Base-by-base conservation (phyloP, 129 eudicot species). In the Saussurea involucrata region DNA sequence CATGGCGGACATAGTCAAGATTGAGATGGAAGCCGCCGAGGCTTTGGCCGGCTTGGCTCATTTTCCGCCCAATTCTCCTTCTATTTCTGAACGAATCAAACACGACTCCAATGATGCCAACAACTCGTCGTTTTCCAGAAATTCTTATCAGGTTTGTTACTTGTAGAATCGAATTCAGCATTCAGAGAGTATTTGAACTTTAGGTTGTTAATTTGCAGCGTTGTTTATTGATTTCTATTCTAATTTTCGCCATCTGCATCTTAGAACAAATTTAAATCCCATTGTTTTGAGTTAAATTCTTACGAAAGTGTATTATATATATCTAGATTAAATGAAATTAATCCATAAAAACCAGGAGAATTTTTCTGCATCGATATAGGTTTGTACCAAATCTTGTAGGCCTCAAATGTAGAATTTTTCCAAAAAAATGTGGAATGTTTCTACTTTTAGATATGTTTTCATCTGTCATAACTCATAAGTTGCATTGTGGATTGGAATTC, bases 21-120 rank as follows among this genome's bases (percentile, higher is more conserved):
- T 80, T 68, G 97, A 92, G 79, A 25, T 92, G 24, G 97, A 92
- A 42, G 95, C 90, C 11, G 97, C 97, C 7, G 89, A 86, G 37
- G 92, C 90, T 34, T 82, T 92, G 81, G 90, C 97, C 0, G 87
- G 86, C 4, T 74, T 92, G 36, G 87, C 92, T 63, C 76, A 34
- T 36, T 55, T 76, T 69, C 76, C 78, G 63, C 53, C 71, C 25
- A 34, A 18, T 32, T 6, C 10, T 53, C 69, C 80, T 55, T 27
- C 29, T 27, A 33, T 40, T 64, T 72, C 60, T 22, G 71, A 77
- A 57, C 81, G 75, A 53, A 71, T 46, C 49, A 82, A 82, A 60
- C 71, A 58, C 24, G 83, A 80, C 60, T 70, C 76, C 4, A 21
- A 63, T 5, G 68, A 17, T 0, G 57, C 13, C 6, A 58, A 46